Evolutionary conservation across 2,329 filamentous ascomycete genomes (phyloP).

Genomic region (Cytospora chrysosperma): DNA sequence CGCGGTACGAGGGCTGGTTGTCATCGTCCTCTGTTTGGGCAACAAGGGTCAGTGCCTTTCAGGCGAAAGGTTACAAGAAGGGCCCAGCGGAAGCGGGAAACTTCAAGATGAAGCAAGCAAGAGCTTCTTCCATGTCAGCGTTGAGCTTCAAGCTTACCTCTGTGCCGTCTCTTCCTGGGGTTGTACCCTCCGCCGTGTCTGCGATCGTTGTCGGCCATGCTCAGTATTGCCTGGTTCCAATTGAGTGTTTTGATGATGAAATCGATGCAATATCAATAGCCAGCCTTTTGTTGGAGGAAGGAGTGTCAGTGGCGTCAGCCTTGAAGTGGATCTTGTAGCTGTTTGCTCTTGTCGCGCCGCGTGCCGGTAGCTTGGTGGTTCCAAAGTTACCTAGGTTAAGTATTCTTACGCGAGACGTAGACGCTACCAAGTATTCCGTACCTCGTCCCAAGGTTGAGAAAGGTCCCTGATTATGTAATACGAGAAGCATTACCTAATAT

Average conservation of each 20-base stretch:
- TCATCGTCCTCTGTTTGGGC: slow-evolving; percentile 62
- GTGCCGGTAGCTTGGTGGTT: slow-evolving; percentile 1
- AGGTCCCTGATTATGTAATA: slow-evolving; percentile 4
- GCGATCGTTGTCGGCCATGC: slow-evolving; percentile 59
- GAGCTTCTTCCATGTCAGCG: background rate
- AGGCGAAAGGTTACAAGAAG: background rate
- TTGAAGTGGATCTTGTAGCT: slow-evolving; percentile 11
- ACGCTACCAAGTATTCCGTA: background rate
- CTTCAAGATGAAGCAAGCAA: background rate
- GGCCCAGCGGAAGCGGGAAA: background rate
- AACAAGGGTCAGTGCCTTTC: slow-evolving; percentile 13
- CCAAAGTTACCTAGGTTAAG: too few species aligned
- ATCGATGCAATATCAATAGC: background rate
- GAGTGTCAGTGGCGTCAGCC: slow-evolving; percentile 12
- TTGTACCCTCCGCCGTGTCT: slow-evolving; percentile 55
- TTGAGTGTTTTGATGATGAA: background rate
- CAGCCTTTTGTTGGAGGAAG: background rate
- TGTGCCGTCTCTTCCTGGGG: slow-evolving; percentile 73
- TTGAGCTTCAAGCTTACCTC: slow-evolving; percentile 54
- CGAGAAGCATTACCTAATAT: background rate
- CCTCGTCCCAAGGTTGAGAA: background rate
- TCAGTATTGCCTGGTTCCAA: slow-evolving; percentile 15
- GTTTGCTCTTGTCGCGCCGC: slow-evolving; percentile 15
- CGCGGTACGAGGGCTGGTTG: slow-evolving; percentile 42
- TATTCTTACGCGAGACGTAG: background rate